Evolutionary conservation across 1,284 basidiomycete genomes (phyloP).

Genomic region (Cystobasidium sp.): DNA sequence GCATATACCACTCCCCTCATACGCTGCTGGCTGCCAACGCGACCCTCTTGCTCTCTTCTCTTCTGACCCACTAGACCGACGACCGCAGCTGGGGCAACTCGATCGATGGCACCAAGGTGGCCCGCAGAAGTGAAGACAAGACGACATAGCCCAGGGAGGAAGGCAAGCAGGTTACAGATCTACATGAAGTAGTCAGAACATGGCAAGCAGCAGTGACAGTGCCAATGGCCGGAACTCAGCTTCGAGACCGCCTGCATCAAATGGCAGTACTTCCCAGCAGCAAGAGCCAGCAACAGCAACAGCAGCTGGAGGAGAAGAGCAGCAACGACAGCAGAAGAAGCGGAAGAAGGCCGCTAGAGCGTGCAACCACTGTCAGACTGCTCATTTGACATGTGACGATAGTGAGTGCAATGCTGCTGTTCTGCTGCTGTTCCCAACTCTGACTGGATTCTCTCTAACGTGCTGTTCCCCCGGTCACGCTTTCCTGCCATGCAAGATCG

Average conservation of each 20-base stretch:
- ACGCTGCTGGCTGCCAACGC: no score
- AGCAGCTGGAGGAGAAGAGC: conserved; percentile 14
- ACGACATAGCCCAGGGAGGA: no score
- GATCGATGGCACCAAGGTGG: no score
- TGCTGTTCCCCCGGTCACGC: conserved; percentile 10
- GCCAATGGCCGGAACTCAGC: no score
- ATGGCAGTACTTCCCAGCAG: neutral
- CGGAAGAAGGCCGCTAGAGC: conserved; percentile 86
- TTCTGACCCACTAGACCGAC: no score
- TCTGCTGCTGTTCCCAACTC: neutral
- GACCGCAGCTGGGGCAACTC: no score
- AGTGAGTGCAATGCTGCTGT: conserved; percentile 62
- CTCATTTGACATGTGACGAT: conserved; percentile 96
- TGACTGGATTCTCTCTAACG: neutral
- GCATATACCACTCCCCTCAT: no score
- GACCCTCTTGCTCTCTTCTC: no score
- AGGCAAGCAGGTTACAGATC: no score
- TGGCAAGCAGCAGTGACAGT: no score
- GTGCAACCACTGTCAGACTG: conserved; percentile 89
- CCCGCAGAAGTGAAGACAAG: no score
- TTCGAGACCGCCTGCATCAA: neutral
- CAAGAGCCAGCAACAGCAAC: neutral
- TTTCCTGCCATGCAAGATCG: conserved; percentile 66
- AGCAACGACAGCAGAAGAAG: conserved; percentile 58
- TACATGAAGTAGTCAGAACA: no score